Evolutionary conservation across 148 eudicot species (phyloP).

Genomic region (Silene latifolia): DNA sequence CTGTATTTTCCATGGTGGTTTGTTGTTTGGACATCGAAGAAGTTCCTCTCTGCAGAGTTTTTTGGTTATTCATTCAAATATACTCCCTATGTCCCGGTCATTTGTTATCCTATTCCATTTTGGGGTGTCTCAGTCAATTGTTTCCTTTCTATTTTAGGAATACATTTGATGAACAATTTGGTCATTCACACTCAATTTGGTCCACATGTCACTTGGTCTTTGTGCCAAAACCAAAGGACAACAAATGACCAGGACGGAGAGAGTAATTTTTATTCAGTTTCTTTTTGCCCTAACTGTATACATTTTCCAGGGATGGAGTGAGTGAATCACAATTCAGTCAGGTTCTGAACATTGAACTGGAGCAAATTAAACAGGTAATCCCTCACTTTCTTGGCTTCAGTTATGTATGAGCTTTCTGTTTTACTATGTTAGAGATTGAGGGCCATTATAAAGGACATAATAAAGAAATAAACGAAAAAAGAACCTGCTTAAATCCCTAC

Average conservation of each 20-base stretch:
- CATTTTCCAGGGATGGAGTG: slow-evolving; percentile 72
- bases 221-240: too few relatives aligned
- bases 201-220: too few relatives aligned
- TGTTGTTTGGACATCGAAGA: neutral
- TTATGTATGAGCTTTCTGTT: neutral
- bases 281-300: slow-evolving; percentile 10
- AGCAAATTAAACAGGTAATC: slow-evolving; percentile 78
- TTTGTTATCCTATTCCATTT: too few relatives aligned
- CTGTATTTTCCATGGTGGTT: neutral
- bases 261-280: slow-evolving; percentile 2
- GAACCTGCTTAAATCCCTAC: neutral
- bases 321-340: slow-evolving; percentile 78
- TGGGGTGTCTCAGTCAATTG: too few relatives aligned
- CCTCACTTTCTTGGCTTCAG: slow-evolving; percentile 12
- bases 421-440: neutral
- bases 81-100: too few relatives aligned
- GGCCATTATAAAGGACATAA: neutral
- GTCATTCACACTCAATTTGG: too few relatives aligned
- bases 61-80: neutral
- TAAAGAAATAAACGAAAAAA: neutral
- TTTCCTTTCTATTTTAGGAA: too few relatives aligned
- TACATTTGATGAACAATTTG: too few relatives aligned
- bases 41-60: neutral
- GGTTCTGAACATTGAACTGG: slow-evolving; percentile 73
- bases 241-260: too few relatives aligned